Evolutionary conservation across 176 grass and related monocot genomes (phyloP), one percentile per base, ranked within the genome.

Genomic region (Saccharum officinarum): DNA sequence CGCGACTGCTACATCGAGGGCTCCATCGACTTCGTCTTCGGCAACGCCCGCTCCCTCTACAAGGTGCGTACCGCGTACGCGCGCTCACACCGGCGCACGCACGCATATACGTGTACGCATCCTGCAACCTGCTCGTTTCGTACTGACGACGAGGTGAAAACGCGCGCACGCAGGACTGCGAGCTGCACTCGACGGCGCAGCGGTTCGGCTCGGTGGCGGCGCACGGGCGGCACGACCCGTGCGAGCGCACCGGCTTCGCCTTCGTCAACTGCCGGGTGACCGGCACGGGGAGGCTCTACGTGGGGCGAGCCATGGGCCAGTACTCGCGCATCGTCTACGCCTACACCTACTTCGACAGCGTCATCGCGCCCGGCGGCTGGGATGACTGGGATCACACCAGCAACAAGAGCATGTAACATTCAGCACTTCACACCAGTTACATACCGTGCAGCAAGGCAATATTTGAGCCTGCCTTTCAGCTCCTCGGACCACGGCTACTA

Each of bases 11-110:
- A 91, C 86, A 88, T 98, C 72, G 52, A 95, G 88, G 97, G 97
- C 60, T 96, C 97, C 81, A 96, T 98, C 86, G 97, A 98, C 90
- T 98, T 94, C 92, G 87, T 98, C 81, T 98, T 98, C 84, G 97
- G 97, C 78, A 95, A 98, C 65, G 97, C 91, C 12, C 92, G 97
- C 71, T 95, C 97, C 81, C 92, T 98, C 28, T 98, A 95, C 90
- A 98, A 94, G 93, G 93, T 92, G 36, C 36, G 36, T 37, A 37
- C 36, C 36, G 46, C 33, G 33, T 33, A 33, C 33, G 33, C 3
- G 33, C 33, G 33, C 33, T 33, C 33, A 33, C 33, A 3, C 38
- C 38, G 38, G 38, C 38, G 7, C 38, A 39, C 38, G 3, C 33
- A 3, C 33, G 3, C 33, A 3, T 3, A 33, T 33, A 28, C 28